Conservation (phyloP, 2,329 filamentous ascomycete genomes). For the Pezicula neosporulosa region DNA sequence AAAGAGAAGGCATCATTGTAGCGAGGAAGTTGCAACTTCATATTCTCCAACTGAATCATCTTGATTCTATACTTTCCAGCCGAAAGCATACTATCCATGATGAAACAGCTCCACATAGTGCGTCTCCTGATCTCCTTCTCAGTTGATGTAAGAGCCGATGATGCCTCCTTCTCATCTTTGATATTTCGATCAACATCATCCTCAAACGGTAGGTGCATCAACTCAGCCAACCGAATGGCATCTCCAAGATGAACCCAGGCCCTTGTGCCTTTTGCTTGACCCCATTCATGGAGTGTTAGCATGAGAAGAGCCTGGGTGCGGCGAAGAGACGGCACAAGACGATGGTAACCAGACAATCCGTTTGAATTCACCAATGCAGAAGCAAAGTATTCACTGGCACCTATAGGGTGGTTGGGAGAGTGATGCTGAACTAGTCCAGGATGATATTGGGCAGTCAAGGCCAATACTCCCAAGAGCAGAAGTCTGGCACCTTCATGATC, state of each 20-base stretch:
- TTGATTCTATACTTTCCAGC: constrained; percentile 59
- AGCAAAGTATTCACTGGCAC: constrained; percentile 63
- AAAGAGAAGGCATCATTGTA: constrained; percentile 63
- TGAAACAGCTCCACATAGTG: constrained; percentile 73
- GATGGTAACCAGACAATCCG: constrained; percentile 42
- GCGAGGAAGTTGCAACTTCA: constrained; percentile 65
- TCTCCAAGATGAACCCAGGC: constrained; percentile 66
- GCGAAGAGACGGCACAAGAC: constrained; percentile 54
- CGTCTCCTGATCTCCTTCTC: constrained; percentile 62
- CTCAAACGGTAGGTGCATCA: constrained; percentile 57
- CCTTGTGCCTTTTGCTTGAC: constrained; percentile 55
- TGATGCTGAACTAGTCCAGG: constrained; percentile 52
- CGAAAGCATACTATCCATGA: constrained; percentile 67
- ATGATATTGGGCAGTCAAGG: constrained; percentile 68
- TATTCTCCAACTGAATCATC: constrained; percentile 54
- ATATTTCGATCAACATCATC: constrained; percentile 37
- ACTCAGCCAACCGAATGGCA: constrained; percentile 56
- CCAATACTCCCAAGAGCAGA: constrained; percentile 63
- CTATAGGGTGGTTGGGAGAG: constrained; percentile 39
- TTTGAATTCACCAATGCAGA: constrained; percentile 51
- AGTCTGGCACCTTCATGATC: constrained; percentile 45
- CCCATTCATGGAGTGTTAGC: constrained; percentile 71
- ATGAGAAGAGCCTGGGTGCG: constrained; percentile 66
- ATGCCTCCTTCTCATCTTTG: constrained; percentile 22
- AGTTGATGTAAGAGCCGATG: constrained; percentile 36